Evolutionary conservation across 2,329 filamentous ascomycete genomes (phyloP).

Genomic region (Fusarium sp.): DNA sequence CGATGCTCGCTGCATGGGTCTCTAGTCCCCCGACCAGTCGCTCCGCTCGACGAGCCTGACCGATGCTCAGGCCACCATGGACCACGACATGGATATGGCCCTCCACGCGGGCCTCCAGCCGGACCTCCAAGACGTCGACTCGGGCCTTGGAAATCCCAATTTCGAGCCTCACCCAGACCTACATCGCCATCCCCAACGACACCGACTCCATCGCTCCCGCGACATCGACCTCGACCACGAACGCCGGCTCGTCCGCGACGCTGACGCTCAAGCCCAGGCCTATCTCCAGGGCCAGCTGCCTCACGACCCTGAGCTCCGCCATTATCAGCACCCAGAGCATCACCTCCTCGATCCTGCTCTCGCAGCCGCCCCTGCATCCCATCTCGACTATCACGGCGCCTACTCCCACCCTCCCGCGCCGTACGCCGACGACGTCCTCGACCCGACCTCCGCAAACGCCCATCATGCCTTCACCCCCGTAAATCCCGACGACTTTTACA

Average conservation of each 20-base stretch:
- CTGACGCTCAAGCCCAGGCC: constrained; percentile 22
- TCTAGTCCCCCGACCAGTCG: constrained; percentile 56
- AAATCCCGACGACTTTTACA: constrained; percentile 69
- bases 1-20: constrained; percentile 61
- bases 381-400: constrained; percentile 33
- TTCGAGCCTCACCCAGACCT: constrained; percentile 40
- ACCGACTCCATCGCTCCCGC: constrained; percentile 45
- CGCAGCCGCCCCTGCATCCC: constrained; percentile 31
- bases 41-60: constrained; percentile 57
- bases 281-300: constrained; percentile 42
- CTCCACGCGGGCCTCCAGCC: constrained; percentile 46
- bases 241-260: constrained; percentile 37
- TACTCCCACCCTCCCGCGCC: constrained; percentile 41
- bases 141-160: constrained; percentile 36
- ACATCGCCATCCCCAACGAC: constrained; percentile 47
- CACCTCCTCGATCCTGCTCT: constrained; percentile 34
- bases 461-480: constrained; percentile 56
- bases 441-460: constrained; percentile 37
- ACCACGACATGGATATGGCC: constrained; percentile 53
- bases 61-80: constrained; percentile 63
- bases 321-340: constrained; percentile 24
- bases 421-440: constrained; percentile 38
- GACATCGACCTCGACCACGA: constrained; percentile 47
- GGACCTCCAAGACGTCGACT: constrained; percentile 42
- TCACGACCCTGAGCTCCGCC: constrained; percentile 28